Evolutionary conservation across 768 basidiomycete species (phyloP).

Genomic region (Mycena vulgaris): DNA sequence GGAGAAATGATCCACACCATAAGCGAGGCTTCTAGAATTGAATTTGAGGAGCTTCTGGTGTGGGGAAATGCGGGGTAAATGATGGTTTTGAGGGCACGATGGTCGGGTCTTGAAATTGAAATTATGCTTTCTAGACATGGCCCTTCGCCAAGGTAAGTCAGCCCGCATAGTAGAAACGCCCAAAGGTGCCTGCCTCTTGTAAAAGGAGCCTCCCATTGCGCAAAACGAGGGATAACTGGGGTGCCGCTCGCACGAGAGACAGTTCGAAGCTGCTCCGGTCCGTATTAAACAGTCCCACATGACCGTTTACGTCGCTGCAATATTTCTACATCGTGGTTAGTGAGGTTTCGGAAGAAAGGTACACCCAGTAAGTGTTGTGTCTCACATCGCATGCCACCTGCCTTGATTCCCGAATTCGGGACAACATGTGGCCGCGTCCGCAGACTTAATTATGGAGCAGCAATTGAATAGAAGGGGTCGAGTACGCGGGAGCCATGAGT

Average conservation of each 20-base stretch:
- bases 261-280: slow-evolving; percentile 26
- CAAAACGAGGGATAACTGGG: not conserved
- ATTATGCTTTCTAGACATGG: no score
- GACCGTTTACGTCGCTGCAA: slow-evolving; percentile 29
- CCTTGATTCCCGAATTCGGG: slow-evolving; percentile 21
- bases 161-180: not conserved
- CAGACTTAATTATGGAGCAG: slow-evolving; percentile 15
- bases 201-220: not conserved
- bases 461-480: slow-evolving; percentile 3
- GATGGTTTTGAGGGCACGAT: slow-evolving; percentile 24
- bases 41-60: slow-evolving; percentile 15
- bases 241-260: slow-evolving; percentile 30
- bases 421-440: slow-evolving; percentile 26
- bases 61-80: slow-evolving; percentile 40
- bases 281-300: slow-evolving; percentile 19
- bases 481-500: not conserved
- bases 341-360: slow-evolving; percentile 28
- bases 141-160: not conserved
- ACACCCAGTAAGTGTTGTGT: slow-evolving; percentile 24
- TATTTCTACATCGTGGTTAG: slow-evolving; percentile 25
- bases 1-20: slow-evolving; percentile 7
- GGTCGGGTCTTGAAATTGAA: slow-evolving; percentile 14
- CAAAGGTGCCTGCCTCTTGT: not conserved
- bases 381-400: slow-evolving; percentile 28
- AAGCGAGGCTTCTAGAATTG: slow-evolving; percentile 33